Evolutionary conservation across 2,329 filamentous ascomycete genomes (phyloP), one percentile per base, ranked within the genome.

Genomic region (Colletotrichum sp.): DNA sequence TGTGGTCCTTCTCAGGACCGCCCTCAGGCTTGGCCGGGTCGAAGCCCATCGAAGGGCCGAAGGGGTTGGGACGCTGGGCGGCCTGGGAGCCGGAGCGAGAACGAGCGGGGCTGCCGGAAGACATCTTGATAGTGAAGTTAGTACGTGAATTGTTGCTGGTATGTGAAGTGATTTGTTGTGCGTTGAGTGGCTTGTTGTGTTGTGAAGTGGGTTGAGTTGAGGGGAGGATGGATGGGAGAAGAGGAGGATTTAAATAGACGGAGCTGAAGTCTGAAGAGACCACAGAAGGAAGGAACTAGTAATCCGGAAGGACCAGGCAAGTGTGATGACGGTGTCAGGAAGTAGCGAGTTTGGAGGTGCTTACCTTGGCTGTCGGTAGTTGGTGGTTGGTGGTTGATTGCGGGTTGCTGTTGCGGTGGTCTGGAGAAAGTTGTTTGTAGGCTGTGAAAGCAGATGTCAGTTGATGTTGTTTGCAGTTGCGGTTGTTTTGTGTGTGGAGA

Each of bases 11-110:
- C 15, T 77, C 72, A n/a, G 67, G 55, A 1, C 76, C 70, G 6
- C 81, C 75, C 48, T 84, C 76, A 16, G 84, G 80, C 9, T 83
- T 80, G 8, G 85, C 87, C 4, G 88, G 88, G 75, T 90, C 89
- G 30, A 81, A 87, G 0, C 88, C 88, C 30, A 87, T 68, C 6
- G 64, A 68, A 16, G 70, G 57, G 7, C 64, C 64, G 48, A 76
- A 76, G 18, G 70, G 58, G 34, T 74, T 73, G 12, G 48, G 61
- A 12, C 28, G n/a, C 58, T 75, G 68, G 18, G 36, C 61, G 12
- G 69, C 15, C 21, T 75, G 73, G 3, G 74, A 76, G 15, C 70
- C 64, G 13, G 73, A 75, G 28, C 64, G 70, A 16, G 34, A 30
- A 21, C 64, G 64, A 36, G 21, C 38, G 21, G 71, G 64, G 21